Evolutionary conservation across 345 rosid genomes (phyloP).

Genomic region (Pistacia vera): DNA sequence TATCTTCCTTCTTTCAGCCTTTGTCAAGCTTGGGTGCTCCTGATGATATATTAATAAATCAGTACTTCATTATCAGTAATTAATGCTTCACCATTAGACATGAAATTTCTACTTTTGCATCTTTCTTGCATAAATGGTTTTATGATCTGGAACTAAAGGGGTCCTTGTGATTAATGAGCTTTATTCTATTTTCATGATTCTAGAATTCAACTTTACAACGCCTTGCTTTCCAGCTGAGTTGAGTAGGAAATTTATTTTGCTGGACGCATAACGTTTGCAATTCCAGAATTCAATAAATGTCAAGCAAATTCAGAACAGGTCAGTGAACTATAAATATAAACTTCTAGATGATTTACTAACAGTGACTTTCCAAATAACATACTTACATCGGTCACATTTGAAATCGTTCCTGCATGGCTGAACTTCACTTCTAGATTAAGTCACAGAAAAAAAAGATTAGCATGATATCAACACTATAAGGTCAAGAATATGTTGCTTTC

Average conservation of each 20-base stretch:
- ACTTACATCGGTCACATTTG: slow-evolving; percentile 60
- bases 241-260: background rate
- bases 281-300: background rate
- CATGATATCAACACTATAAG: background rate
- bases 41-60: too few relatives aligned
- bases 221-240: background rate
- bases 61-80: too few relatives aligned
- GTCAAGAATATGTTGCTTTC: background rate
- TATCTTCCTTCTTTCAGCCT: too few relatives aligned
- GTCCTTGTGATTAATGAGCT: too few relatives aligned
- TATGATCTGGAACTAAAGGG: too few relatives aligned
- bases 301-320: background rate
- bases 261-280: background rate
- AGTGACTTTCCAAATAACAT: slow-evolving; percentile 6
- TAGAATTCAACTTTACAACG: too few relatives aligned
- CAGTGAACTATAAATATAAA: background rate
- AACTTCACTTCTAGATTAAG: slow-evolving; percentile 35
- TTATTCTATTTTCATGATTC: too few relatives aligned
- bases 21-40: too few relatives aligned
- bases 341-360: background rate
- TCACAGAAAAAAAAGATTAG: background rate
- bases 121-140: too few relatives aligned
- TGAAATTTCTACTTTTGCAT: too few relatives aligned
- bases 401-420: slow-evolving; percentile 58
- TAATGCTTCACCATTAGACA: too few relatives aligned